These are phyloP conservation scores for Fusarium sp. DNA, from an alignment of 2,329 filamentous ascomycete genomes.

Conservation along the genomic window DNA sequence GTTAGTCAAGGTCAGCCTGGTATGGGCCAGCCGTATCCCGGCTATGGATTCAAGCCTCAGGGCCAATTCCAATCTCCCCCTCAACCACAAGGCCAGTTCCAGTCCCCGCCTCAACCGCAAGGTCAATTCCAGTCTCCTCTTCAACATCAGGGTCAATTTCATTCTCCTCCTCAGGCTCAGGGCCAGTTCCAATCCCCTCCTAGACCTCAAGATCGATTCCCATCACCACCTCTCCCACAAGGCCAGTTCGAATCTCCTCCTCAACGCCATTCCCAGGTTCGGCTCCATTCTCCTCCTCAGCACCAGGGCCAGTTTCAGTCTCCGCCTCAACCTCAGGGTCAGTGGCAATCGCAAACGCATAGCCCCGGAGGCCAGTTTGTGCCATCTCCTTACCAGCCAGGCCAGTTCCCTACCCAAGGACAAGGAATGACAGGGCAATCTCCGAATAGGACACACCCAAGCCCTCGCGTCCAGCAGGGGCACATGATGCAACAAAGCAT, in stretches of 20 bases:
- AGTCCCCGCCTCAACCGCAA: constrained; percentile 4
- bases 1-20: constrained; percentile 11
- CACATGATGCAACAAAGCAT: constrained; percentile 15
- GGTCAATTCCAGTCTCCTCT: constrained; percentile 11
- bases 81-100: constrained; percentile 19
- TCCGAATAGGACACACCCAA: constrained; percentile 33
- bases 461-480: constrained; percentile 14
- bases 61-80: constrained; percentile 26
- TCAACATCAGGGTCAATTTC: constrained; percentile 26
- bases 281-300: constrained; percentile 10
- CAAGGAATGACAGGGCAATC: constrained; percentile 50
- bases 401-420: constrained; percentile 53
- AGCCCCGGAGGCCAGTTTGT: constrained; percentile 50
- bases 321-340: constrained; percentile 19
- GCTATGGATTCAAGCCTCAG: constrained; percentile 21
- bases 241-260: constrained; percentile 26
- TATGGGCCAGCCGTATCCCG: constrained; percentile 21
- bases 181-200: constrained; percentile 11
- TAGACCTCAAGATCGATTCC: not conserved
- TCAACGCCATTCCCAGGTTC: constrained; percentile 15
- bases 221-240: not conserved
- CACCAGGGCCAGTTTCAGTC: constrained; percentile 25
- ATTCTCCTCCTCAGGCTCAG: constrained; percentile 15
- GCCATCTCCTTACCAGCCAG: constrained; percentile 53
- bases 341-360: constrained; percentile 30